Base-by-base conservation (phyloP, 2,329 filamentous ascomycete genomes). In the Nakataea oryzae region DNA sequence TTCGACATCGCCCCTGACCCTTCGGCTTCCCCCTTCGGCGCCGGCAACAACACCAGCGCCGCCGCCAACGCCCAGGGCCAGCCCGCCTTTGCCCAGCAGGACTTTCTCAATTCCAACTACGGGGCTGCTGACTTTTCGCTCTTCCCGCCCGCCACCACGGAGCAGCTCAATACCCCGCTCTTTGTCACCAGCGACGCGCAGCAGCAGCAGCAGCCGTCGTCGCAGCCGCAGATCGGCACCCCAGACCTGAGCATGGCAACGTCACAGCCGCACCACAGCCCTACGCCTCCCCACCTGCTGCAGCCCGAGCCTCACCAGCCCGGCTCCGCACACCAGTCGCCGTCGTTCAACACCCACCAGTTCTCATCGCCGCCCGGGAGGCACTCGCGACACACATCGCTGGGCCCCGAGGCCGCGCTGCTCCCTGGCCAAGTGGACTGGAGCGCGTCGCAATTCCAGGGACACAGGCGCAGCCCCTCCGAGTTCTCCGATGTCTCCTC, bases 401-500 rank as follows among this genome's bases (percentile, higher is more conserved):
- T 86, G 2, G 81, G 81, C 0, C 83, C 83, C 2, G 81, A 84
- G 69, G 79, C 81, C 7, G 83, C 83, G 1, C 72, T 85, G n/a
- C 73, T 83, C 30, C 78, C 77, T 3, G 76, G 74, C n/a, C 82
- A 84, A 66, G 67, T 79, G 61, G 82, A 85, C 63, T 86, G 82
- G 82, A 78, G 68, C 17, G 66, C 64, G 1, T 74, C 78, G 17
- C 81, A 84, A 64, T 97, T 96, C 70, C 88, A 90, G 67, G 81
- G 84, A n/a, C 93, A 97, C 72, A 84, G 92, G 68, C 86, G 93
- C 69, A 87, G 85, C 50, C 90, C 91, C 1, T 97, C 93, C n/a
- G 93, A 97, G 68, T 91, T 88, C 69, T 96, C 92, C 3, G 93
- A 97, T 67, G 87, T 96, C 7, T 96, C 88, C 6, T 96, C 91